phyloP scores from a whole-genome alignment of 768 basidiomycete genomes.

The Boletus bicolor region DNA sequence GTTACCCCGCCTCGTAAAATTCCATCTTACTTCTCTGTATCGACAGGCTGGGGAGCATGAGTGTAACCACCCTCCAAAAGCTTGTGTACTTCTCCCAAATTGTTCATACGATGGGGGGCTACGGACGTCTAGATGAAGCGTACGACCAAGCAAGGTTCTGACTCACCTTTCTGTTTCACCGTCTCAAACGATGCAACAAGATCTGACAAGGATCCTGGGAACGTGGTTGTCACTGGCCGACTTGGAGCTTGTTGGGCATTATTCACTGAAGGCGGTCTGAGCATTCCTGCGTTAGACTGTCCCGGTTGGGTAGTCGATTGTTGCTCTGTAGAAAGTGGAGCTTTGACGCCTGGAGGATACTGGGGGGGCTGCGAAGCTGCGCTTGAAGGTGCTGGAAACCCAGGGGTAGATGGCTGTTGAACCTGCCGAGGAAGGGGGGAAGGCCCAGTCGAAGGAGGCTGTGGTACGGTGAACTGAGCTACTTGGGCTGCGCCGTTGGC shows the following conservation, averaged over 20 bases:
- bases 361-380: constrained; percentile 40
- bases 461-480: constrained; percentile 28
- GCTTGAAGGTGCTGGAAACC: constrained; percentile 8
- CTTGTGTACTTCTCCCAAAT: constrained; percentile 87
- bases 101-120: constrained; percentile 82
- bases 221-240: constrained; percentile 46
- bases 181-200: constrained; percentile 92
- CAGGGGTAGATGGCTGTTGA: constrained; percentile 37
- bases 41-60: constrained; percentile 86
- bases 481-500: constrained; percentile 32
- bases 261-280: constrained; percentile 53
- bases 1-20: background rate
- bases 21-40: constrained; percentile 88
- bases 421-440: constrained; percentile 51
- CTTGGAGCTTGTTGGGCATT: constrained; percentile 42
- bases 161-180: constrained; percentile 91
- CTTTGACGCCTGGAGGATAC: constrained; percentile 70
- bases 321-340: constrained; percentile 44
- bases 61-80: constrained; percentile 90
- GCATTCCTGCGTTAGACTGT: constrained; percentile 40
- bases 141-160: background rate
- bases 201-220: constrained; percentile 87
- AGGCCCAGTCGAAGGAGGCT: constrained; percentile 37
- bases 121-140: constrained; percentile 2
- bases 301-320: constrained; percentile 23